phyloP scores from a whole-genome alignment of 306 rosid genomes.

The Prunus mira region DNA sequence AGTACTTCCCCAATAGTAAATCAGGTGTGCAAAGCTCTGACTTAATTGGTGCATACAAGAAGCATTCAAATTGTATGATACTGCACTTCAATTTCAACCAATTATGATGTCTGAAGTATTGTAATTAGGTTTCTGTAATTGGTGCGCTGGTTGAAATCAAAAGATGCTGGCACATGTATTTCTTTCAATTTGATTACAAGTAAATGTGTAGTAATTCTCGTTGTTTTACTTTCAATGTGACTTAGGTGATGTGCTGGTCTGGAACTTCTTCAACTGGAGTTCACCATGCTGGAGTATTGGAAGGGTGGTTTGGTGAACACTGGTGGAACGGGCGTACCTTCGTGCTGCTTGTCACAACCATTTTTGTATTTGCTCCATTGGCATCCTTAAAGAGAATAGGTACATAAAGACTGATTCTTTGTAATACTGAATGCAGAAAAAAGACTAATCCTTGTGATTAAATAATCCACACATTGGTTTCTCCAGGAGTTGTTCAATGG shows the following conservation, averaged over 20 bases:
- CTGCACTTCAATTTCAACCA: neutral
- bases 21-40: too few relatives aligned
- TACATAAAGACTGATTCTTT: conserved; percentile 7
- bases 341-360: conserved; percentile 47
- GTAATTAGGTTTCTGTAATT: neutral
- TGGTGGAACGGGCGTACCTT: conserved; percentile 63
- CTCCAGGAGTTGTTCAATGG: neutral
- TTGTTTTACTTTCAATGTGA: neutral
- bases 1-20: too few relatives aligned
- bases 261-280: conserved; percentile 59
- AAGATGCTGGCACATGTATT: neutral
- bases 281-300: conserved; percentile 62
- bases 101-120: too few relatives aligned
- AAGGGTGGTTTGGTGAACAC: conserved; percentile 72
- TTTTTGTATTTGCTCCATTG: conserved; percentile 59
- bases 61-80: neutral
- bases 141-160: neutral
- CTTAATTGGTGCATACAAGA: too few relatives aligned
- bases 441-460: neutral
- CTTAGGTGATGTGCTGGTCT: conserved; percentile 62
- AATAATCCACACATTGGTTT: neutral
- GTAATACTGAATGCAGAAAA: neutral
- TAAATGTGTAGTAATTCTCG: neutral
- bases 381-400: conserved; percentile 59
- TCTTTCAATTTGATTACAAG: neutral